Conservation (phyloP, 331 rosid genomes). For the Acacia pycnantha region DNA sequence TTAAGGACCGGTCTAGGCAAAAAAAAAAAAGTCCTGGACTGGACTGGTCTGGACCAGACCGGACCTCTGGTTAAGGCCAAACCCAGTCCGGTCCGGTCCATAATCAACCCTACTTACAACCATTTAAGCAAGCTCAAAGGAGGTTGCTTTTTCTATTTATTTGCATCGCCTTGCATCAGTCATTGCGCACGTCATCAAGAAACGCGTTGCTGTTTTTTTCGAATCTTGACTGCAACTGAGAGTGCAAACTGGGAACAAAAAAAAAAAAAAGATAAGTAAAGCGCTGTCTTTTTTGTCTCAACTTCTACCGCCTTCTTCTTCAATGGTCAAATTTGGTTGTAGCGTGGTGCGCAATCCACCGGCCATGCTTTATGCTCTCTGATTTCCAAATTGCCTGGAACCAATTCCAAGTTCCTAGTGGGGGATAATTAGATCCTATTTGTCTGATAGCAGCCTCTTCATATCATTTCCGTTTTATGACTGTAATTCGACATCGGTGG, state of each 20-base stretch:
- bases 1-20: no score
- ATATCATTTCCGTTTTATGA: constrained; percentile 37
- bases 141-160: neutral
- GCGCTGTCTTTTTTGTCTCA: neutral
- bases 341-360: constrained; percentile 20
- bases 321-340: neutral
- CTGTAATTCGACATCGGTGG: constrained; percentile 47
- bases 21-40: no score
- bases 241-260: no score
- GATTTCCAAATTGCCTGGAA: neutral
- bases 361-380: neutral
- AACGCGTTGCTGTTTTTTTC: neutral
- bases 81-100: no score
- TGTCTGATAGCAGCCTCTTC: neutral
- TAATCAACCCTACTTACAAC: no score
- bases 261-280: no score
- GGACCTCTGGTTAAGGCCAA: no score
- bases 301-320: neutral
- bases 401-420: neutral
- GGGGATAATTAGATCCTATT: neutral
- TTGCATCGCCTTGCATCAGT: neutral
- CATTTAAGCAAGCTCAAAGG: no score
- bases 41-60: no score
- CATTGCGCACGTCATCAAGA: constrained; percentile 35
- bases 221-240: neutral